Evolutionary conservation across 1,284 basidiomycete genomes (phyloP).

Genomic region (Ceratorhiza oryzae-sativae): DNA sequence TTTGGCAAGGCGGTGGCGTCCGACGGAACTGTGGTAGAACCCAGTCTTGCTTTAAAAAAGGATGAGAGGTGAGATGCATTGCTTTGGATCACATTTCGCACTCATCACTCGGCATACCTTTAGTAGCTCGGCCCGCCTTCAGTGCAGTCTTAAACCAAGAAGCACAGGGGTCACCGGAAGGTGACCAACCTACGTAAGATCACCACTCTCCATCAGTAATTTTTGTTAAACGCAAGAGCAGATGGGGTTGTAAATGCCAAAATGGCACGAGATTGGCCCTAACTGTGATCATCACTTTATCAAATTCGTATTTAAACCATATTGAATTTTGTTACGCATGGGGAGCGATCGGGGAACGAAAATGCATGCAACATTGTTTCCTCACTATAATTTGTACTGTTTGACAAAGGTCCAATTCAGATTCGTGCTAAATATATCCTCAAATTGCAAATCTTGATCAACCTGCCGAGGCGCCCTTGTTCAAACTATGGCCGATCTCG

Average conservation of each 20-base stretch:
- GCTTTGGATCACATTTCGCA: background rate
- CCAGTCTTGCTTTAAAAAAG: background rate
- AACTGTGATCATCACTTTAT: too few relatives aligned
- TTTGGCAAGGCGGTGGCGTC: background rate
- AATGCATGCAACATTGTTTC: too few relatives aligned
- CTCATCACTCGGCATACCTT: background rate
- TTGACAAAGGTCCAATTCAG: background rate
- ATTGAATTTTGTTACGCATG: too few relatives aligned
- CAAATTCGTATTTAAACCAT: too few relatives aligned
- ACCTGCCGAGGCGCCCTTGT: background rate
- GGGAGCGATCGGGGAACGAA: too few relatives aligned
- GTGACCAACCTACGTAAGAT: too few relatives aligned
- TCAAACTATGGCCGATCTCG: background rate
- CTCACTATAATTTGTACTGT: too few relatives aligned
- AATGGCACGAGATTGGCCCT: too few relatives aligned
- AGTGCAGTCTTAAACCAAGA: background rate
- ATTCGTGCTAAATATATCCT: conserved; percentile 1
- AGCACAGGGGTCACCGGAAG: too few relatives aligned
- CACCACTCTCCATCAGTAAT: too few relatives aligned
- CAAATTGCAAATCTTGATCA: background rate
- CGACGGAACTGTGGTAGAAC: background rate
- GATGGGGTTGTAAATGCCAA: too few relatives aligned
- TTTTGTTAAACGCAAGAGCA: too few relatives aligned
- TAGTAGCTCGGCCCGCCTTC: background rate
- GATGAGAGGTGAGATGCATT: background rate